Evolutionary conservation across 2,329 filamentous ascomycete genomes (phyloP).

Genomic region (Colletotrichum siamense): DNA sequence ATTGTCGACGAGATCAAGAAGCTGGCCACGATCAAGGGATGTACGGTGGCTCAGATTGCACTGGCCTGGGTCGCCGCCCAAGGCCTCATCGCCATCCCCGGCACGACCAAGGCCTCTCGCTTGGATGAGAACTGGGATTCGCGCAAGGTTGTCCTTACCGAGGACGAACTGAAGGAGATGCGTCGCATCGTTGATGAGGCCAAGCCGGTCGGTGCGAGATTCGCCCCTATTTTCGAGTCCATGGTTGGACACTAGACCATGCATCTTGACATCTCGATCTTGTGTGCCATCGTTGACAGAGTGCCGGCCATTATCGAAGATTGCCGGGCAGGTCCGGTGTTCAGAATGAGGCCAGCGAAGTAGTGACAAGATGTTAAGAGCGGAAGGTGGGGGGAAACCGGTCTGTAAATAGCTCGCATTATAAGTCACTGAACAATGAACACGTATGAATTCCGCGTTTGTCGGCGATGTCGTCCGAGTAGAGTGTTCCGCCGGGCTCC

Average conservation of each 20-base stretch:
- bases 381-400: background rate
- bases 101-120: slow-evolving; percentile 44
- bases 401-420: background rate
- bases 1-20: slow-evolving; percentile 48
- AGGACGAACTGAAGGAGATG: slow-evolving; percentile 43
- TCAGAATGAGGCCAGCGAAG: background rate
- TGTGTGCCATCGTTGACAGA: too few relatives aligned
- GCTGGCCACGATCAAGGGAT: slow-evolving; percentile 38
- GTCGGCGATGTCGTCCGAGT: background rate
- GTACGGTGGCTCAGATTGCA: slow-evolving; percentile 38
- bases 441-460: too few relatives aligned
- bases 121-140: slow-evolving; percentile 46
- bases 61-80: slow-evolving; percentile 45
- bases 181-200: slow-evolving; percentile 40
- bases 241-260: slow-evolving; percentile 14
- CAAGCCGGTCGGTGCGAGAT: slow-evolving; percentile 41
- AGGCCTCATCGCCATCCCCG: slow-evolving; percentile 50
- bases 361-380: background rate
- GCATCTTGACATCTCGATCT: too few relatives aligned
- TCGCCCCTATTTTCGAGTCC: slow-evolving; percentile 21
- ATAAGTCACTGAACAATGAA: background rate
- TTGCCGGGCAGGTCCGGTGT: background rate
- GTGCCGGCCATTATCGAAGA: background rate
- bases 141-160: slow-evolving; percentile 37
- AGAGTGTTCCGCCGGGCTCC: background rate